These are phyloP conservation scores for Phanerochaete carnosa DNA, from an alignment of 768 basidiomycete genomes.

Conservation along the genomic window DNA sequence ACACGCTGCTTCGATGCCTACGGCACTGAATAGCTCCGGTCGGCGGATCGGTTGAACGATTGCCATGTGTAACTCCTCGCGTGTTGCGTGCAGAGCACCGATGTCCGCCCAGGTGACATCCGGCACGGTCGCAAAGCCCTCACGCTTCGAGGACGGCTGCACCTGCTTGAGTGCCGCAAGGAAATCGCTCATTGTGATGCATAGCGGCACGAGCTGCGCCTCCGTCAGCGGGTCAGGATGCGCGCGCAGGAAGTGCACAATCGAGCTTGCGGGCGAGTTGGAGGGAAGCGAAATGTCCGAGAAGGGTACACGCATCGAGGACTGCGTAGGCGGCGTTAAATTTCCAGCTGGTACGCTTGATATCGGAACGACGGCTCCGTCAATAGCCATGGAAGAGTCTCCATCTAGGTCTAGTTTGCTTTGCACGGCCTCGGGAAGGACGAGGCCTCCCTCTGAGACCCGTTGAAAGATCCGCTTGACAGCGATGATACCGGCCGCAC, in stretches of 20 bases:
- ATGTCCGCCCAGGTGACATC: conserved; percentile 95
- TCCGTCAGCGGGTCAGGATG: conserved; percentile 80
- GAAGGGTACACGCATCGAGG: conserved; percentile 29
- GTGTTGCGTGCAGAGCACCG: conserved; percentile 81
- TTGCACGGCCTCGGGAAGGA: conserved; percentile 43
- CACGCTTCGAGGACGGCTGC: conserved; percentile 95
- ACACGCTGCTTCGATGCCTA: conserved; percentile 89
- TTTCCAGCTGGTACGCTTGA: neutral
- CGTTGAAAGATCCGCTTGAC: conserved; percentile 92
- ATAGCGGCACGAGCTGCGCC: conserved; percentile 75
- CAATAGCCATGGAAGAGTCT: conserved; percentile 37
- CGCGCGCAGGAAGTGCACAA: conserved; percentile 84
- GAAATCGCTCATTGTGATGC: conserved; percentile 83
- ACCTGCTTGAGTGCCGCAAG: conserved; percentile 76
- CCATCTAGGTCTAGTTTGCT: conserved; percentile 13
- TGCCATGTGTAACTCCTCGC: conserved; percentile 95
- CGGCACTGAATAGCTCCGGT: conserved; percentile 83
- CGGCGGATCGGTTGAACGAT: conserved; percentile 92
- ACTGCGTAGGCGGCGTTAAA: conserved; percentile 5
- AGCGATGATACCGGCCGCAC: conserved; percentile 92
- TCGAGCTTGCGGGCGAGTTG: conserved; percentile 52
- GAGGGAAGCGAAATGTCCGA: conserved; percentile 36
- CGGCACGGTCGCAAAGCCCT: conserved; percentile 96
- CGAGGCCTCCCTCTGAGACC: conserved; percentile 57
- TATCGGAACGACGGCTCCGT: conserved; percentile 14